Conservation (phyloP, 2,329 filamentous ascomycete species). For the Hortaea sp. region DNA sequence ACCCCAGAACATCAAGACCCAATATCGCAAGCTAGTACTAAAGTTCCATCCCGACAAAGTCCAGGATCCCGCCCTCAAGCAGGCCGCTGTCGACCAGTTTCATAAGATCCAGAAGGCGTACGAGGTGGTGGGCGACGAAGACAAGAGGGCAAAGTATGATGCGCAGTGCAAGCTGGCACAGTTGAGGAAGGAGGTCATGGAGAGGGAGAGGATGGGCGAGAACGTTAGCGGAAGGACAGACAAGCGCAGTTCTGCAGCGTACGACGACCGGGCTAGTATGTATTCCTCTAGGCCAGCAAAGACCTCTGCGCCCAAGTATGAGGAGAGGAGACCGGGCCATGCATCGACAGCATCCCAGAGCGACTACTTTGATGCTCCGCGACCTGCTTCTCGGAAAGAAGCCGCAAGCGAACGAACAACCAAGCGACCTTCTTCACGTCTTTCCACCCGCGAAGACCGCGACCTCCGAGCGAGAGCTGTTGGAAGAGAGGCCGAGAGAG, state of each 20-base stretch:
- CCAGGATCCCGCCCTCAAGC: constrained; percentile 65
- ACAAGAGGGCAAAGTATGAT: constrained; percentile 65
- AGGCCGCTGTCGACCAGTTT: constrained; percentile 74
- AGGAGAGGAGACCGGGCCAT: constrained; percentile 22
- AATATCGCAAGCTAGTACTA: constrained; percentile 84
- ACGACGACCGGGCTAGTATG: no score
- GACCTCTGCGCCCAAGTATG: constrained; percentile 16
- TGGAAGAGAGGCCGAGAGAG: constrained; percentile 25
- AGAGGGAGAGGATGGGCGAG: constrained; percentile 21
- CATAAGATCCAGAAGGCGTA: constrained; percentile 89
- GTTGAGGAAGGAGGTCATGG: constrained; percentile 47
- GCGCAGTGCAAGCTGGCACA: constrained; percentile 59
- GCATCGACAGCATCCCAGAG: constrained; percentile 6
- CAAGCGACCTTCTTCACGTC: constrained; percentile 19
- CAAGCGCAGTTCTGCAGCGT: constrained; percentile 1
- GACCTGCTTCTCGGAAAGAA: constrained; percentile 28
- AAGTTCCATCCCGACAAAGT: constrained; percentile 62
- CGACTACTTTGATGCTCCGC: constrained; percentile 27
- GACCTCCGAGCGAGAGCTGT: constrained; percentile 9
- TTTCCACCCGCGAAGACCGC: constrained; percentile 9
- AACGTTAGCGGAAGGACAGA: not conserved
- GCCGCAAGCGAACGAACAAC: constrained; percentile 28
- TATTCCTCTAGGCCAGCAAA: not conserved
- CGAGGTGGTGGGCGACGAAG: constrained; percentile 74
- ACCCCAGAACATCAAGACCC: constrained; percentile 70